Evolutionary conservation across 805 yeast genomes (phyloP), one percentile per base, ranked within the genome.

Genomic region (Ogataea corticis): DNA sequence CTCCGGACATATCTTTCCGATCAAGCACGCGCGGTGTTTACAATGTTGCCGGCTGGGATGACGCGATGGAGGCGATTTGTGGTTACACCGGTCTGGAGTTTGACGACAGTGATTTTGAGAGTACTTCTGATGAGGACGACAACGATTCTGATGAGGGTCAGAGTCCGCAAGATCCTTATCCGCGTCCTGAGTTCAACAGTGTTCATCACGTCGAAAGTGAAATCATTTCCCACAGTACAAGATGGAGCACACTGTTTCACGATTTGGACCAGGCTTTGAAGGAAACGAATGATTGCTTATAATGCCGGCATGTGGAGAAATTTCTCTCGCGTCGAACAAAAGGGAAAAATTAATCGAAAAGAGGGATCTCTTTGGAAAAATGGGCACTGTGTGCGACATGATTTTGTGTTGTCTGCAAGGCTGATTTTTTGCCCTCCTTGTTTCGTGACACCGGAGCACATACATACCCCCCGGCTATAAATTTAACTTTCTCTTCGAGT

Each of bases 41-140:
- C 14, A 55, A 54, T 41, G 50, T 63, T 17, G 55, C 66, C 3
- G 50, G 53, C 12, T 67, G 71, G 71, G 66, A 63, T 21, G 68
- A 66, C 34, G 62, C 58, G 1, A 67, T 67, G 71, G 71, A 67
- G 33, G 59, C 58, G 2, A 56, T 67, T 4, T 67, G 70, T 42
- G 46, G 47, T 5, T 41, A 45, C 12, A 57, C 63, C 27, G 68
- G 65, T 1, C 44, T 67, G 16, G 70, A 66, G 30, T 67, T 67
- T 51, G 69, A 65, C 33, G 66, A 65, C 13, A 56, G 63, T 36
- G 68, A 63, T 47, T 65, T 64, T 41, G 63, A 59, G 23, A 37
- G 46, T 27, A 47, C 53, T 11, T 41, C 54, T 2, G 56, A 54
- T 27, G 54, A 55, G 4, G 53, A 21, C 25, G 25, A 46, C 2